Percentiles rank a stretch among this genome's conserved stretches.
Conservation (phyloP, 2,329 filamentous ascomycete genomes). For the Aspergillus fructus region DNA sequence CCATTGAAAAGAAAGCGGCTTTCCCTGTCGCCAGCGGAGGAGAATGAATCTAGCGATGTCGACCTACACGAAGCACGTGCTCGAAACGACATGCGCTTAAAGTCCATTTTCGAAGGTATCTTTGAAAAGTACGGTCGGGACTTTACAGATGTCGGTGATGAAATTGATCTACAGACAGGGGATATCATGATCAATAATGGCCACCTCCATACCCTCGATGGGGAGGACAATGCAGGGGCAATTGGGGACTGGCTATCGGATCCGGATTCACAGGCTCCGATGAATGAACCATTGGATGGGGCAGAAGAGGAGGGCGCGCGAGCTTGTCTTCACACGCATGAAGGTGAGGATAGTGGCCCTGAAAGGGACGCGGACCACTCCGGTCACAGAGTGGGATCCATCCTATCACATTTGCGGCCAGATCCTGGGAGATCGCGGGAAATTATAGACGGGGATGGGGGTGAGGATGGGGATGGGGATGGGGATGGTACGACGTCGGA, state of each 20-base stretch:
- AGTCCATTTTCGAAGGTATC: slow-evolving; percentile 82
- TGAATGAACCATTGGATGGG: slow-evolving; percentile 3
- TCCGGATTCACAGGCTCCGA: background rate
- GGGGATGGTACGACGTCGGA: slow-evolving; percentile 13
- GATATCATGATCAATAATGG: slow-evolving; percentile 88
- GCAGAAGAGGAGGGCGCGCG: background rate
- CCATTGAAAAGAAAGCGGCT: slow-evolving; percentile 60
- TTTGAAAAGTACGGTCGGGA: slow-evolving; percentile 85
- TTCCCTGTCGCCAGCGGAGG: slow-evolving; percentile 25
- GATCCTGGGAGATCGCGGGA: background rate
- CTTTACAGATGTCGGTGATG: slow-evolving; percentile 80
- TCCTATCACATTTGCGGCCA: slow-evolving; percentile 9
- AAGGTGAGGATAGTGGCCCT: slow-evolving; percentile 2
- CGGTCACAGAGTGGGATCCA: slow-evolving; percentile 7
- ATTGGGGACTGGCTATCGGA: slow-evolving; percentile 18
- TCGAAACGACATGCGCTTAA: slow-evolving; percentile 69
- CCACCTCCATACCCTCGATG: slow-evolving; percentile 65
- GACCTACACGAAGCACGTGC: slow-evolving; percentile 63
- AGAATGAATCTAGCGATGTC: slow-evolving; percentile 38
- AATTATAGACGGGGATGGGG: slow-evolving; percentile 7
- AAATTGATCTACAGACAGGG: slow-evolving; percentile 81
- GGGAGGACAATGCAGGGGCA: slow-evolving; percentile 54
- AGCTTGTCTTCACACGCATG: background rate
- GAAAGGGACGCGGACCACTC: slow-evolving; percentile 6
- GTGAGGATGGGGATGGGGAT: background rate